Conservation (phyloP, 148 eudicot genomes). For the Hydrangea macrophylla region DNA sequence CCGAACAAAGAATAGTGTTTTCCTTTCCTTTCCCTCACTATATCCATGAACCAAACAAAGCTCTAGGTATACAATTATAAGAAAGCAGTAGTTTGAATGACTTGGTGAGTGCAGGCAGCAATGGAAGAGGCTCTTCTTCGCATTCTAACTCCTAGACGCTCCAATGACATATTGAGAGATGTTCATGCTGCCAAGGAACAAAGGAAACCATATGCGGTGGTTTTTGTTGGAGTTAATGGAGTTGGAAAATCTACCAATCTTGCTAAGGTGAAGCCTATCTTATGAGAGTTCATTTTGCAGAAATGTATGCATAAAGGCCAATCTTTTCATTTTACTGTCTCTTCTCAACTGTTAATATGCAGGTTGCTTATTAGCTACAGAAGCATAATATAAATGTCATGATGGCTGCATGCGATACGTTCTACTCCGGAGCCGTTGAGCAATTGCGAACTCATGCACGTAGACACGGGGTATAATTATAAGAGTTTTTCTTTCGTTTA, state of each 20-base stretch:
- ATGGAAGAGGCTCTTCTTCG: constrained; percentile 99
- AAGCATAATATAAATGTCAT: constrained; percentile 86
- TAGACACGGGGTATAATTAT: constrained; percentile 75
- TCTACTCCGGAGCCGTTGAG: constrained; percentile 98
- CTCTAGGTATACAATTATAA: too few species aligned
- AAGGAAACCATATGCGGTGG: constrained; percentile 91
- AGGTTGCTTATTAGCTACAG: constrained; percentile 98
- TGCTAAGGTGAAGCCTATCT: constrained; percentile 60
- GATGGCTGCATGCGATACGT: constrained; percentile 99
- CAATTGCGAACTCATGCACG: constrained; percentile 98
- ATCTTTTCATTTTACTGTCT: constrained; percentile 10
- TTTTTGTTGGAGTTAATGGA: constrained; percentile 98
- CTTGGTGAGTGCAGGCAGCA: constrained; percentile 55
- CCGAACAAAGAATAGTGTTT: too few species aligned
- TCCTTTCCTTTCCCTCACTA: too few species aligned
- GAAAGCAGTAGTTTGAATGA: not conserved
- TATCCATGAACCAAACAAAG: too few species aligned
- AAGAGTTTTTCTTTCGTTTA: too few species aligned
- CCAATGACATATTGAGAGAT: constrained; percentile 96
- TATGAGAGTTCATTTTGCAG: not conserved
- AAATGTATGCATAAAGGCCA: not conserved
- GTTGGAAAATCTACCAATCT: constrained; percentile 99
- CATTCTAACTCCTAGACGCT: constrained; percentile 89
- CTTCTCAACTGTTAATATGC: constrained; percentile 13
- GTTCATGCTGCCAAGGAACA: constrained; percentile 98